phyloP scores from a whole-genome alignment of 495 filamentous ascomycete species.

The Xylaria longipes region DNA sequence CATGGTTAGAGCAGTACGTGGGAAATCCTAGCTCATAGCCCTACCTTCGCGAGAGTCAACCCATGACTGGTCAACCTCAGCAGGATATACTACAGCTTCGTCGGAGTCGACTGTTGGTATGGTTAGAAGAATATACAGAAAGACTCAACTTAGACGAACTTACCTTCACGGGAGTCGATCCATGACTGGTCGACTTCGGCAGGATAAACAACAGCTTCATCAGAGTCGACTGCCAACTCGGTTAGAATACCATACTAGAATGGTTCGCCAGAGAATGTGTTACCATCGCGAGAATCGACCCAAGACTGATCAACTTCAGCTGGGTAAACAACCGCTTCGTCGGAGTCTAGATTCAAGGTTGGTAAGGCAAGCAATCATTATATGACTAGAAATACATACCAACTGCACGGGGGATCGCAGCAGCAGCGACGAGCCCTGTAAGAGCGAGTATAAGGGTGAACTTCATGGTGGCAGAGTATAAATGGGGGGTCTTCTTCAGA shows the following conservation, averaged over 20 bases:
- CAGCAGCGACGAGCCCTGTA: background rate
- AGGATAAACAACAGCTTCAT: slow-evolving; percentile 2
- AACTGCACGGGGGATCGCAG: background rate
- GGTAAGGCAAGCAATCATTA: background rate
- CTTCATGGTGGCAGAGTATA: background rate
- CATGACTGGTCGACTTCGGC: background rate
- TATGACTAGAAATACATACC: background rate
- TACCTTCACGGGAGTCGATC: background rate
- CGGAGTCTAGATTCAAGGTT: slow-evolving; percentile 1
- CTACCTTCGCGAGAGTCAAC: background rate
- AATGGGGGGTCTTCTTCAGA: background rate
- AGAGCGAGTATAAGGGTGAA: background rate
- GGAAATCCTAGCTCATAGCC: background rate
- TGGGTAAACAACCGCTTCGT: slow-evolving; percentile 3
- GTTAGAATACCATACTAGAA: background rate
- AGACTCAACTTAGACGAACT: background rate
- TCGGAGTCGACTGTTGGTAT: background rate
- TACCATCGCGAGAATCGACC: background rate
- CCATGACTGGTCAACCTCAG: slow-evolving; percentile 4
- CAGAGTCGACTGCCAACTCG: background rate
- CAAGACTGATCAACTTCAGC: slow-evolving; percentile 3
- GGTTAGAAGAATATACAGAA: background rate
- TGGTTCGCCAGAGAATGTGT: background rate
- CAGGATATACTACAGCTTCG: background rate
- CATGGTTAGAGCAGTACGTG: background rate